Conservation (phyloP, 2,329 filamentous ascomycete genomes). For the Phaeosphaeriaceae sp. region DNA sequence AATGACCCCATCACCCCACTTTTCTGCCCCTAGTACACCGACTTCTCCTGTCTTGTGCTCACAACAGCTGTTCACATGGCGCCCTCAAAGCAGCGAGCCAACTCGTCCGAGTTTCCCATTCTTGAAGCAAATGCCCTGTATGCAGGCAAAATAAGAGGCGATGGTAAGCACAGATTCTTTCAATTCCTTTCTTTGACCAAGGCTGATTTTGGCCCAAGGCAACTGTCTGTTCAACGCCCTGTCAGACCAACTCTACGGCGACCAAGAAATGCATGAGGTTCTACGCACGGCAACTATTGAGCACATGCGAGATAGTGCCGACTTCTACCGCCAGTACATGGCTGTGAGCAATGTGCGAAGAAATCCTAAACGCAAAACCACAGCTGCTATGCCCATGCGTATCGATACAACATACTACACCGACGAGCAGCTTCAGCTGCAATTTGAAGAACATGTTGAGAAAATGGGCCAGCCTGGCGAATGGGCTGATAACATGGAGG, state of each 20-base stretch:
- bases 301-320: conserved; percentile 66
- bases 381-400: conserved; percentile 51
- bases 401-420: conserved; percentile 57
- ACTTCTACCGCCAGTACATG: conserved; percentile 71
- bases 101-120: conserved; percentile 59
- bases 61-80: conserved; percentile 38
- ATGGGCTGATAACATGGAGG: conserved; percentile 72
- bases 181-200: conserved; percentile 7
- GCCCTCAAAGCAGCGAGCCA: conserved; percentile 36
- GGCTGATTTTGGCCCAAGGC: conserved; percentile 53
- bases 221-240: conserved; percentile 74
- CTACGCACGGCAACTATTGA: conserved; percentile 66
- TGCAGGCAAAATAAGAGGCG: conserved; percentile 64
- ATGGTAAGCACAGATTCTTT: conserved; percentile 59
- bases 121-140: conserved; percentile 65
- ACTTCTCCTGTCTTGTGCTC: conserved; percentile 41
- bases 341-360: conserved; percentile 61
- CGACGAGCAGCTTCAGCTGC: conserved; percentile 58
- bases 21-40: conserved; percentile 34
- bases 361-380: conserved; percentile 63
- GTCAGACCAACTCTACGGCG: conserved; percentile 70
- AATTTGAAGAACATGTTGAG: conserved; percentile 62
- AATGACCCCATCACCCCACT: conserved; percentile 36
- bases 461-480: conserved; percentile 66
- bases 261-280: conserved; percentile 62